Evolutionary conservation across 176 grass and related monocot genomes (phyloP), one percentile per base, ranked within the genome.

Genomic region (Aegilops umbellulata): DNA sequence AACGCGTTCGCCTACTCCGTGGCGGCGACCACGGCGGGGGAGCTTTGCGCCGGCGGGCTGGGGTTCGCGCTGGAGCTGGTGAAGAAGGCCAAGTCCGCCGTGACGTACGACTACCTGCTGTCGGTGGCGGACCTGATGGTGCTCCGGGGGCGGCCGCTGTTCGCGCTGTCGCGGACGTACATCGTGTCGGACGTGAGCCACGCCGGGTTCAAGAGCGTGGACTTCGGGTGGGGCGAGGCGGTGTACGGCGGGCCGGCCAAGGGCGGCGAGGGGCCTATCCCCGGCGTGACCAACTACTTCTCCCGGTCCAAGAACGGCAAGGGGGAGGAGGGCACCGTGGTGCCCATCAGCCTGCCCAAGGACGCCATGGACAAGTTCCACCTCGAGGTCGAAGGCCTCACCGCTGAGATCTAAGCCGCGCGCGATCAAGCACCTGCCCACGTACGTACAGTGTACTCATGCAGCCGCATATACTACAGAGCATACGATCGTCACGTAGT

Each of bases 191-290:
- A 95, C 84, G 29, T 88, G 5, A 98, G 82, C 57, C 88, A 83
- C 34, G 76, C 85, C 16, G 89, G 93, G 46, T 88, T 95, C 77
- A 88, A 87, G 71, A 79, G 65, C 20, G 60, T 97, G 1, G 91
- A 97, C 79, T 97, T 95, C 39, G 95, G 95, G 4, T 97, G 93
- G 95, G 93, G 95, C 0, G 62, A 83, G 61, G 60, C 89, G 0
- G 76, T 88, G 9, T 92, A 85, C 71, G 91, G 86, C 9, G 94
- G 94, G 1, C 94, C 94, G 23, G 94, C 94, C 0, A 93, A 89
- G 39, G 91, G 91, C 6, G 87, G 89, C 10, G 87, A 84, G 22
- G 91, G 91, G 1, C 82, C 82, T 5, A 17, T 84, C 1, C 84
- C 15, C 25, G 87, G 89, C 29, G 77, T 85, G 2, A 90, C 85